A percentile compares a stretch with the other conserved stretches of the same genome.
These are phyloP conservation scores for Beauveria sp. DNA, from an alignment of 2,329 filamentous ascomycete genomes.

Conservation along the genomic window DNA sequence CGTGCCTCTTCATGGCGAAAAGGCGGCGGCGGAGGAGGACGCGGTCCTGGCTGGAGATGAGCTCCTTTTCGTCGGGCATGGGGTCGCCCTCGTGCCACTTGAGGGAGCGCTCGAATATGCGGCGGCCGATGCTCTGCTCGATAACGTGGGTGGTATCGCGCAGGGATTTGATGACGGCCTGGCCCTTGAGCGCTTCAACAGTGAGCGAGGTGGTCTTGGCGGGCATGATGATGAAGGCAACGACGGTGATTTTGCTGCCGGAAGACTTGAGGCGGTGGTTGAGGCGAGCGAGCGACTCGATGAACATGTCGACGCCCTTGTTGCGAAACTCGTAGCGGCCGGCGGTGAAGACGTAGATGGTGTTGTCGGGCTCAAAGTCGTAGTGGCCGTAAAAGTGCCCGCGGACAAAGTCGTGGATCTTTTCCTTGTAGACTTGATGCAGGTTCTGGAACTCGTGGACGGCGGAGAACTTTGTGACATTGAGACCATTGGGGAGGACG, in stretches of 20 bases:
- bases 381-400: slow-evolving; percentile 98
- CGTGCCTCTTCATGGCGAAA: slow-evolving; percentile 92
- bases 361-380: slow-evolving; percentile 94
- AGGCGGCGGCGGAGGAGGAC: slow-evolving; percentile 84
- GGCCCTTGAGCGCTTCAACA: slow-evolving; percentile 90
- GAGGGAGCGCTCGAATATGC: slow-evolving; percentile 88
- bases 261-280: slow-evolving; percentile 84
- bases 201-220: slow-evolving; percentile 92
- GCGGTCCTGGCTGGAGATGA: slow-evolving; percentile 86
- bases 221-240: slow-evolving; percentile 98
- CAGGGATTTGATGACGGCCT: slow-evolving; percentile 94
- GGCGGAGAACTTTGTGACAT: slow-evolving; percentile 93
- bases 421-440: slow-evolving; percentile 92
- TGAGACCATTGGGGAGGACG: slow-evolving; percentile 90
- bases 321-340: slow-evolving; percentile 97
- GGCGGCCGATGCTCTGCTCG: slow-evolving; percentile 83
- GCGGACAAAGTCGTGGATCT: slow-evolving; percentile 96
- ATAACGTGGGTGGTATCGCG: slow-evolving; percentile 90
- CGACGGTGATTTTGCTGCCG: slow-evolving; percentile 86
- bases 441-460: slow-evolving; percentile 99
- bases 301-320: slow-evolving; percentile 99
- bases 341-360: slow-evolving; percentile 93
- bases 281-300: slow-evolving; percentile 86
- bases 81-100: slow-evolving; percentile 93
- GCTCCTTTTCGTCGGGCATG: slow-evolving; percentile 91